Evolutionary conservation across 2,329 filamentous ascomycete genomes (phyloP).

Genomic region (Alternaria atra): DNA sequence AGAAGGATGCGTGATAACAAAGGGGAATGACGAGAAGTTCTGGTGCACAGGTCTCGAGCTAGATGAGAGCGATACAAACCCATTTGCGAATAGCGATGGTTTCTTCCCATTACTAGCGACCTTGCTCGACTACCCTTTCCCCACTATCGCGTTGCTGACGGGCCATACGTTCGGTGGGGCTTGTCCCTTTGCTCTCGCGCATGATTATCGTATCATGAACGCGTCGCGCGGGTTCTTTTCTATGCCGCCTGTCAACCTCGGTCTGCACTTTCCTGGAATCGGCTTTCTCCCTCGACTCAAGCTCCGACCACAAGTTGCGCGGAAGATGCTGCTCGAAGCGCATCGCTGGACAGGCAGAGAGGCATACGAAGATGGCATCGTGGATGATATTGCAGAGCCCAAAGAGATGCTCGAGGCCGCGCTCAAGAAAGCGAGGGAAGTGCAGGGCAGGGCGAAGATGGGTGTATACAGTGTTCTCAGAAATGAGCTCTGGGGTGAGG

Average conservation of each 20-base stretch:
- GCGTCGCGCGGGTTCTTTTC: constrained; percentile 43
- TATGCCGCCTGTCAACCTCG: constrained; percentile 63
- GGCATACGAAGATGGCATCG: constrained; percentile 62
- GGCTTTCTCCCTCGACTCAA: constrained; percentile 63
- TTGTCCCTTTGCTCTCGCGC: constrained; percentile 58
- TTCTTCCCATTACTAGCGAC: constrained; percentile 65
- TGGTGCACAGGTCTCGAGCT: constrained; percentile 63
- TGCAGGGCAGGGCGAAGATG: constrained; percentile 56
- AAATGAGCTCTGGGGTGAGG: constrained; percentile 64
- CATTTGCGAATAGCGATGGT: constrained; percentile 65
- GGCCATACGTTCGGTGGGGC: constrained; percentile 62
- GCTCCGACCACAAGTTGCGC: constrained; percentile 60
- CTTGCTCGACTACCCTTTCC: constrained; percentile 59
- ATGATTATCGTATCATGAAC: constrained; percentile 59
- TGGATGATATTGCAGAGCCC: constrained; percentile 61
- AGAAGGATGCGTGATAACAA: constrained; percentile 63
- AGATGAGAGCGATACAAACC: constrained; percentile 58
- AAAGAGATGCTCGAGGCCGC: constrained; percentile 58
- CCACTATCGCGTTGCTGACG: constrained; percentile 59
- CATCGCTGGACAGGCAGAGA: constrained; percentile 64
- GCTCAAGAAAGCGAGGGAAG: constrained; percentile 56
- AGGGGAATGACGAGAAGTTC: constrained; percentile 61
- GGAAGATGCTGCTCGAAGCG: constrained; percentile 66
- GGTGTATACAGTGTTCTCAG: constrained; percentile 63
- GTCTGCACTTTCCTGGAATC: constrained; percentile 65